phyloP scores from a whole-genome alignment of 805 yeast genomes.

The Saccharomycopsis sp. region DNA sequence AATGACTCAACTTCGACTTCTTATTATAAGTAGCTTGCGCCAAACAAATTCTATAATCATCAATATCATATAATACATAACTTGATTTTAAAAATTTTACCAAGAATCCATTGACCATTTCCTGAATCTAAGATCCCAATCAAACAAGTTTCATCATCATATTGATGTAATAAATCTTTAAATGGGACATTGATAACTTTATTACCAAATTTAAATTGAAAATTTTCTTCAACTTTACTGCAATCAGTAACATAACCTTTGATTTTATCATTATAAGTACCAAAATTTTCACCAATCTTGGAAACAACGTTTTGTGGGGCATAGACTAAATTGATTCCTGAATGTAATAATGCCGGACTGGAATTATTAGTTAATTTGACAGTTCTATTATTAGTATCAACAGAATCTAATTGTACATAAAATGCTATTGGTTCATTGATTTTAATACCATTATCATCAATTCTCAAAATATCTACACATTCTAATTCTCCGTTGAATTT shows the following conservation, averaged over 20 bases:
- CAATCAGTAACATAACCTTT: slow-evolving; percentile 43
- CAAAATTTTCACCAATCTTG: slow-evolving; percentile 18
- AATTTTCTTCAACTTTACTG: slow-evolving; percentile 24
- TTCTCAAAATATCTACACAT: slow-evolving; percentile 42
- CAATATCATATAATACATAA: neutral
- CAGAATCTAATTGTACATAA: slow-evolving; percentile 24
- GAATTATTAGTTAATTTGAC: slow-evolving; percentile 2
- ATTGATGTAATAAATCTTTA: slow-evolving; percentile 21
- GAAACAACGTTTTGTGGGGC: slow-evolving; percentile 31
- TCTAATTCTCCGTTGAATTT: slow-evolving; percentile 45
- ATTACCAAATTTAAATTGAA: slow-evolving; percentile 50
- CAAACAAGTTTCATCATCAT: neutral
- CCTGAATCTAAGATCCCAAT: neutral
- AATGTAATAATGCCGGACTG: slow-evolving; percentile 39
- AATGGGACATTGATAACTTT: slow-evolving; percentile 42
- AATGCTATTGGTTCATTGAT: slow-evolving; percentile 42
- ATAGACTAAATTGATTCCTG: slow-evolving; percentile 45
- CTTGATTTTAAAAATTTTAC: neutral
- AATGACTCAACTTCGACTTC: too few relatives aligned
- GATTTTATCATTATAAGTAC: slow-evolving; percentile 27
- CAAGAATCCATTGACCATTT: neutral
- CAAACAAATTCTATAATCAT: neutral
- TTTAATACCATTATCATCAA: slow-evolving; percentile 20
- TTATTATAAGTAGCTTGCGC: neutral
- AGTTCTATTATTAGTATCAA: slow-evolving; percentile 15